Evolutionary conservation across 139 green algal species (phyloP).

Genomic region (Ulvella scutata): DNA sequence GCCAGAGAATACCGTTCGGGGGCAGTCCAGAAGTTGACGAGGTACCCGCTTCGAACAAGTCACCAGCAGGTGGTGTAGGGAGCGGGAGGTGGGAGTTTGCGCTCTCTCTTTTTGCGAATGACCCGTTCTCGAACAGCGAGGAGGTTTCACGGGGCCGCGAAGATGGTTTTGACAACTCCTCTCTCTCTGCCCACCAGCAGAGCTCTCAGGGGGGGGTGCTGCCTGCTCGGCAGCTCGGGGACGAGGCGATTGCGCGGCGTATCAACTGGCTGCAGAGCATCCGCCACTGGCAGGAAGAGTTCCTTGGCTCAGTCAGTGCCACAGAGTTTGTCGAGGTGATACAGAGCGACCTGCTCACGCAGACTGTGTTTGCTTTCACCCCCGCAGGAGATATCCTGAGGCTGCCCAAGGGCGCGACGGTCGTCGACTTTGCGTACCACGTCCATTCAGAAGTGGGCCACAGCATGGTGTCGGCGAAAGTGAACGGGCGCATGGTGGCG

Average conservation of each 20-base stretch:
- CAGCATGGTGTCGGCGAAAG: constrained; percentile 54
- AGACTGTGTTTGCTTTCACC: constrained; percentile 70
- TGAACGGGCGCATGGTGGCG: constrained; percentile 55
- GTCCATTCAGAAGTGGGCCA: constrained; percentile 70
- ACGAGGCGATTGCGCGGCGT: constrained; percentile 8
- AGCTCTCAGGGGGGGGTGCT: neutral
- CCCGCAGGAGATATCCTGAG: constrained; percentile 46
- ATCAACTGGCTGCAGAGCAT: constrained; percentile 64
- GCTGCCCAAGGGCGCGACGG: constrained; percentile 61
- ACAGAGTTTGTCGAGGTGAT: constrained; percentile 76
- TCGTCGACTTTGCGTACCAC: constrained; percentile 85
- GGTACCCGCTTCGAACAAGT: too few species aligned
- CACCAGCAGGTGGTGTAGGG: too few species aligned
- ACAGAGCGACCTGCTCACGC: constrained; percentile 56
- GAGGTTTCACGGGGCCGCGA: neutral
- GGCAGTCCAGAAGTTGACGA: neutral
- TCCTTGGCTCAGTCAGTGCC: constrained; percentile 51
- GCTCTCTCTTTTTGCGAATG: neutral
- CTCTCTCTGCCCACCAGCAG: too few species aligned
- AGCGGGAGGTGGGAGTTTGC: too few species aligned
- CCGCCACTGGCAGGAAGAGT: constrained; percentile 70
- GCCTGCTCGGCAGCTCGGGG: neutral
- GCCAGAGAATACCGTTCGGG: neutral
- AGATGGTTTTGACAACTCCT: neutral
- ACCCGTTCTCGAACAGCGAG: neutral